Evolutionary conservation across 768 basidiomycete species (phyloP).

Genomic region (Clavulina sp.): DNA sequence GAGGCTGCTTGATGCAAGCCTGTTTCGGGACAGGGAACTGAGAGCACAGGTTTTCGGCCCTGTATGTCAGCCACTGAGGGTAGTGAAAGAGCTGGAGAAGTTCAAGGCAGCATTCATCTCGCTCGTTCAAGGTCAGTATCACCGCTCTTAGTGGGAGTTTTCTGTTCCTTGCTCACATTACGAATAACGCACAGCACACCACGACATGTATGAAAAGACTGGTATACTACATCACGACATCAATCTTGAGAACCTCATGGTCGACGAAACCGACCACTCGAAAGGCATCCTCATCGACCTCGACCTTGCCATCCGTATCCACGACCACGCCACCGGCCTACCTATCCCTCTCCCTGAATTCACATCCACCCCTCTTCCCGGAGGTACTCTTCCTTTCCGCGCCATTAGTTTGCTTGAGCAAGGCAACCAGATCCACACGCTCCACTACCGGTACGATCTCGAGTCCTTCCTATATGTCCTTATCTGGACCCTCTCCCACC

Average conservation of each 20-base stretch:
- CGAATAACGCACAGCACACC: neutral
- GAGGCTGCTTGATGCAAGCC: neutral
- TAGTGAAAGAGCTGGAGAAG: neutral
- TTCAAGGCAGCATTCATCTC: neutral
- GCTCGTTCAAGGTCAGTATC: neutral
- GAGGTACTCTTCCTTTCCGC: neutral
- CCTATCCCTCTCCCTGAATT: too few relatives aligned
- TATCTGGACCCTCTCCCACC: neutral
- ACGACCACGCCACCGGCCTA: neutral
- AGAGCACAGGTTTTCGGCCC: neutral
- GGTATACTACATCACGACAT: neutral
- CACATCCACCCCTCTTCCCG: too few relatives aligned
- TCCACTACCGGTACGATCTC: too few relatives aligned
- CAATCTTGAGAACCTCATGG: neutral
- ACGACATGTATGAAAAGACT: neutral
- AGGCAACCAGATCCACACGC: too few relatives aligned
- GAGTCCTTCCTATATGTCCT: neutral
- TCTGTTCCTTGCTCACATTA: neutral
- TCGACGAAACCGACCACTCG: neutral
- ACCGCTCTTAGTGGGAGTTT: neutral
- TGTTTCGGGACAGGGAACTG: neutral
- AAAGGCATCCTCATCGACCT: neutral
- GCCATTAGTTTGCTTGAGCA: neutral
- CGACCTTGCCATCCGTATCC: neutral
- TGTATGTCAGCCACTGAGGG: neutral